These are phyloP conservation scores for Saitozyma podzolica DNA, from an alignment of 768 basidiomycete species.

Conservation along the genomic window DNA sequence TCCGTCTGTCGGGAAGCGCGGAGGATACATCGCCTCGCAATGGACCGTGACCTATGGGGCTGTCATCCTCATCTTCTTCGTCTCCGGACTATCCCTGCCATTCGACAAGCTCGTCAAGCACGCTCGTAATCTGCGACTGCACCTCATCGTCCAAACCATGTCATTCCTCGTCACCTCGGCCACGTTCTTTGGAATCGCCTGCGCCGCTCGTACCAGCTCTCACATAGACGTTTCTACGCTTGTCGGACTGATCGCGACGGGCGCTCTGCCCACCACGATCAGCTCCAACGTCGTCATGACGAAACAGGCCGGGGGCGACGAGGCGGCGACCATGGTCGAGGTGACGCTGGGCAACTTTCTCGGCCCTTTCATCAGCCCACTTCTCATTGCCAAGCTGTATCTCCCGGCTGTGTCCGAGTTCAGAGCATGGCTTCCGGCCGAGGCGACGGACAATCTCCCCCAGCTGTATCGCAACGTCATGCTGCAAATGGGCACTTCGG, in stretches of 20 bases:
- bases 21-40: conserved; percentile 36
- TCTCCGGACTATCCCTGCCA: conserved; percentile 44
- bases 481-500: conserved; percentile 40
- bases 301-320: conserved; percentile 42
- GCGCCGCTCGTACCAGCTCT: background rate
- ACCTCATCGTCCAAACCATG: conserved; percentile 43
- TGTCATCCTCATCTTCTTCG: conserved; percentile 47
- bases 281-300: conserved; percentile 50
- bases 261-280: conserved; percentile 10
- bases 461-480: conserved; percentile 17
- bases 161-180: conserved; percentile 48
- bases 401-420: conserved; percentile 23
- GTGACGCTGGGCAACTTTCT: conserved; percentile 43
- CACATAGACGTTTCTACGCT: conserved; percentile 34
- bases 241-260: conserved; percentile 45
- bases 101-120: conserved; percentile 38
- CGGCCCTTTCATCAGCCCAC: conserved; percentile 48
- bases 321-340: conserved; percentile 45
- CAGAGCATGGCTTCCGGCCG: conserved; percentile 34
- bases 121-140: conserved; percentile 37
- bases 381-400: conserved; percentile 38
- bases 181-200: conserved; percentile 42
- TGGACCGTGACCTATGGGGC: conserved; percentile 44
- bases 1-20: conserved; percentile 41
- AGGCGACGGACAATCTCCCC: conserved; percentile 21